These are phyloP conservation scores for Globisporangium uncinulatum DNA, from an alignment of 352 stramenopile species.

Conservation along the genomic window DNA sequence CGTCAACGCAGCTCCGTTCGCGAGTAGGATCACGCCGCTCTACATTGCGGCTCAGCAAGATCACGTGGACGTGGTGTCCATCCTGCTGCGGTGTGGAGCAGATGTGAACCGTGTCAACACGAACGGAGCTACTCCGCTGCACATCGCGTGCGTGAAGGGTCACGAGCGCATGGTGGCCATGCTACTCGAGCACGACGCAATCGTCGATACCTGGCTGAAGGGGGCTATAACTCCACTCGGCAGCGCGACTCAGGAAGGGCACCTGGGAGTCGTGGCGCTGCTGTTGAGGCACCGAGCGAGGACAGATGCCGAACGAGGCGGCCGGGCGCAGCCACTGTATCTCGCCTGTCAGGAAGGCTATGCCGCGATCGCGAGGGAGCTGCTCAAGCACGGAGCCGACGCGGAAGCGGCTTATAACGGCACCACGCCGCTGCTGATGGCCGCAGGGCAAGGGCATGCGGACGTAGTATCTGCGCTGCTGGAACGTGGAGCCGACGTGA, in stretches of 20 bases:
- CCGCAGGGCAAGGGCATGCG: not conserved
- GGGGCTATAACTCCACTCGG: too few relatives aligned
- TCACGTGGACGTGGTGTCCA: not conserved
- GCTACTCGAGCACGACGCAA: not conserved
- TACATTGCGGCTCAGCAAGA: not conserved
- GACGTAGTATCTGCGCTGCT: not conserved
- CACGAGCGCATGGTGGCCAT: not conserved
- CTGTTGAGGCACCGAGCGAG: too few relatives aligned
- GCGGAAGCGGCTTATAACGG: not conserved
- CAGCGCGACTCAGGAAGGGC: too few relatives aligned
- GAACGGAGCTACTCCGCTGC: not conserved
- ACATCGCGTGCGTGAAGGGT: not conserved
- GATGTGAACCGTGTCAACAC: not conserved
- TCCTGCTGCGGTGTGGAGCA: not conserved
- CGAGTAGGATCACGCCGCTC: not conserved
- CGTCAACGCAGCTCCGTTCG: not conserved
- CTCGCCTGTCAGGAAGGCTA: too few relatives aligned
- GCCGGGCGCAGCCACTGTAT: too few relatives aligned
- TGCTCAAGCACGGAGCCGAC: not conserved
- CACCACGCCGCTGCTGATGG: too few relatives aligned
- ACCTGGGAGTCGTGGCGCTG: too few relatives aligned
- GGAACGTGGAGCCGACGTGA: not conserved
- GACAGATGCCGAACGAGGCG: too few relatives aligned
- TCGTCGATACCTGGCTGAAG: too few relatives aligned
- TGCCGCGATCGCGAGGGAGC: not conserved